Percentiles rank a stretch among this genome's conserved stretches.
These are phyloP conservation scores for Scleromitrula shiraiana DNA, from an alignment of 2,329 filamentous ascomycete genomes.

Conservation along the genomic window DNA sequence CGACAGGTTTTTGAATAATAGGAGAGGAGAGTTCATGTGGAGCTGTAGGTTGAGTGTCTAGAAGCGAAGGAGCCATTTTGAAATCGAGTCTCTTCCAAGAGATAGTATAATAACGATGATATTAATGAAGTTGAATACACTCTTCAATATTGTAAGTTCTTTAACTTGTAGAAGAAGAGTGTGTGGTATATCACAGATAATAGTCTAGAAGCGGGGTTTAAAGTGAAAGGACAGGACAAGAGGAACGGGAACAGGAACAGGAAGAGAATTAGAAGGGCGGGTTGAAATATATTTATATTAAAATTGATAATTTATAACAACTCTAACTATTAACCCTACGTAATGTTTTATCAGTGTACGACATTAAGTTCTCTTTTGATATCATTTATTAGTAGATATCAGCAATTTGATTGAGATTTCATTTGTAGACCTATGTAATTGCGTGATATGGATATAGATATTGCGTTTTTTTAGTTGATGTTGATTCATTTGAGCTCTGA, in stretches of 20 bases:
- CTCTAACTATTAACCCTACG: no score
- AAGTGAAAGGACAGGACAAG: neutral
- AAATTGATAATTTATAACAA: no score
- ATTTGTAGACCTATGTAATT: slow-evolving; percentile 8
- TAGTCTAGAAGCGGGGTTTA: neutral
- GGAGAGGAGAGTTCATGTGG: slow-evolving; percentile 16
- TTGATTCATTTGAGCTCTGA: neutral
- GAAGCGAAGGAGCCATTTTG: slow-evolving; percentile 18
- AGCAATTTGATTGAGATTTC: neutral
- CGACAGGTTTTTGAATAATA: slow-evolving; percentile 12
- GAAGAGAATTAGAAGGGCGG: neutral
- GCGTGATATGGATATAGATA: slow-evolving; percentile 6
- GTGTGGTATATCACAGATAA: no score
- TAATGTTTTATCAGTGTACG: no score
- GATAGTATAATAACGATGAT: neutral
- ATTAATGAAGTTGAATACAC: slow-evolving; percentile 1
- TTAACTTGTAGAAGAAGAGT: no score
- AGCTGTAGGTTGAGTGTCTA: slow-evolving; percentile 16
- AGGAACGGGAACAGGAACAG: no score
- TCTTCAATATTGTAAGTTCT: no score
- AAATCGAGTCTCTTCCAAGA: neutral
- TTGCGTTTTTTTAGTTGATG: neutral
- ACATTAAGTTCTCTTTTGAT: neutral
- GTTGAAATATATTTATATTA: neutral
- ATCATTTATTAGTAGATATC: neutral